Conservation (phyloP, 495 filamentous ascomycete species). For the Penicillium macrosclerotiorum region DNA sequence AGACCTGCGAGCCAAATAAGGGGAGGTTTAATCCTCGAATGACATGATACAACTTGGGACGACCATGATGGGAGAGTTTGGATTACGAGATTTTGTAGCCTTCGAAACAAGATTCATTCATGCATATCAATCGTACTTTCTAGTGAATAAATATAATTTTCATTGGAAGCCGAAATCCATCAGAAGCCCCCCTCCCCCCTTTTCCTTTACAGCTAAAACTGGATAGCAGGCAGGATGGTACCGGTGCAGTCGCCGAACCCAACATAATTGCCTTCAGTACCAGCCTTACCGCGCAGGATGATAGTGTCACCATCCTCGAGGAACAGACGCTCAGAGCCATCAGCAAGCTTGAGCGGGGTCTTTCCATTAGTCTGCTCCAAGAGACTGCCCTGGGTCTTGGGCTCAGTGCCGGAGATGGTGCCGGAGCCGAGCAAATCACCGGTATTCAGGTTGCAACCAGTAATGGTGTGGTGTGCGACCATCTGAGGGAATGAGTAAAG, state of each 20-base stretch:
- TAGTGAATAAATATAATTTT: no score
- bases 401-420: conserved; percentile 76
- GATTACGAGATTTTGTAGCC: no score
- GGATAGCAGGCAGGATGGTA: conserved; percentile 48
- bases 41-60: no score
- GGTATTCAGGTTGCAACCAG: conserved; percentile 75
- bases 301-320: conserved; percentile 84
- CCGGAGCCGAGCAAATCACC: conserved; percentile 88
- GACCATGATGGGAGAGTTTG: no score
- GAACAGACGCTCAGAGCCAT: conserved; percentile 71
- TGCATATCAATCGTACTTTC: conserved; percentile 8
- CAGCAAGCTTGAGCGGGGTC: conserved; percentile 61
- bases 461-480: conserved; percentile 86
- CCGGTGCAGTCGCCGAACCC: conserved; percentile 75
- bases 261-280: conserved; percentile 58
- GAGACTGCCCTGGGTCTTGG: conserved; percentile 65
- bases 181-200: not conserved
- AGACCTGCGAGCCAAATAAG: conserved; percentile 34
- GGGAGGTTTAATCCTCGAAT: not conserved
- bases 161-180: not conserved
- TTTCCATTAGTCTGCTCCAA: conserved; percentile 77
- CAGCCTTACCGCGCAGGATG: conserved; percentile 65
- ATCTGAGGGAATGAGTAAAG: conserved; percentile 94
- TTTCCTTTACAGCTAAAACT: conserved; percentile 19
- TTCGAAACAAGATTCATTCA: no score